phyloP scores from a whole-genome alignment of 306 rosid genomes.

The Castanea crenata region DNA sequence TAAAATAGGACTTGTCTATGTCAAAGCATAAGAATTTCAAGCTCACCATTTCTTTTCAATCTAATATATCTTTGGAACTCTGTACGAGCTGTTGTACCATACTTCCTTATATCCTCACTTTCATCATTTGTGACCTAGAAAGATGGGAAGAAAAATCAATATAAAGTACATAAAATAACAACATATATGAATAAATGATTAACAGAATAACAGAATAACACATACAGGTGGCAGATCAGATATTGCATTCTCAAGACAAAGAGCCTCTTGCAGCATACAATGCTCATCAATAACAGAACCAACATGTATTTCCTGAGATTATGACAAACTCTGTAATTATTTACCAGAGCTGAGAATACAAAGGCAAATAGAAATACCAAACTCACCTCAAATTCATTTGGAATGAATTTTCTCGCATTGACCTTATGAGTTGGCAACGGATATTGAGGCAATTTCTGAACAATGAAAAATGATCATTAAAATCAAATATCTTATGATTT shows the following conservation, averaged over 20 bases:
- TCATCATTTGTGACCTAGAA: slow-evolving; percentile 33
- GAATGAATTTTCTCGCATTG: slow-evolving; percentile 27
- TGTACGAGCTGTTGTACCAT: slow-evolving; percentile 30
- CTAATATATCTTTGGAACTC: slow-evolving; percentile 45
- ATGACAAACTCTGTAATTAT: background rate
- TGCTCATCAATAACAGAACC: slow-evolving; percentile 24
- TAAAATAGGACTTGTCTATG: background rate
- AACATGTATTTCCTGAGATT: slow-evolving; percentile 36
- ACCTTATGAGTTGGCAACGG: slow-evolving; percentile 52
- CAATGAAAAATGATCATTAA: background rate
- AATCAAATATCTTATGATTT: background rate
- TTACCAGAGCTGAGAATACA: background rate
- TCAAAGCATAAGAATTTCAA: background rate
- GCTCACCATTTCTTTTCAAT: slow-evolving; percentile 37
- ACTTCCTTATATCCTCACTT: slow-evolving; percentile 28
- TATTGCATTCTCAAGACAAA: slow-evolving; percentile 37
- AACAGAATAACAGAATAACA: background rate
- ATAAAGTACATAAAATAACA: too few relatives aligned
- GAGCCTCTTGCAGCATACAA: slow-evolving; percentile 25
- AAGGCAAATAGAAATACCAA: background rate
- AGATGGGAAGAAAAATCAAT: background rate
- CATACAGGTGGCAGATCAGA: slow-evolving; percentile 44
- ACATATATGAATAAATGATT: background rate
- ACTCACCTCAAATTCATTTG: slow-evolving; percentile 43
- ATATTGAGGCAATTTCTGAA: slow-evolving; percentile 44